These are phyloP conservation scores for Arachnopeziza araneosa DNA, from an alignment of 2,329 filamentous ascomycete species.

Conservation along the genomic window DNA sequence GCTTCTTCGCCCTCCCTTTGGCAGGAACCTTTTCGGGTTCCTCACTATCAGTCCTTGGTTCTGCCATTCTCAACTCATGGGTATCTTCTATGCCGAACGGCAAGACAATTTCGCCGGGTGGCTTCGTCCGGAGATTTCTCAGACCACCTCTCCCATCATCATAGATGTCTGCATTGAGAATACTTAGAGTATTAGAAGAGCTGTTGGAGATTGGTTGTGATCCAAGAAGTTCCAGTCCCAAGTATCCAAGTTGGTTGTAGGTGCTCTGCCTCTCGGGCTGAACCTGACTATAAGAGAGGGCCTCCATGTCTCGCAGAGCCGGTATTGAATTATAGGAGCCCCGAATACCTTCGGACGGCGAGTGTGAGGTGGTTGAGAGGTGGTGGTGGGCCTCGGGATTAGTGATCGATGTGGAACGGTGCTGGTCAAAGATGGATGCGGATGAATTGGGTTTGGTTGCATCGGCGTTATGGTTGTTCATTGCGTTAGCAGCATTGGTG, in stretches of 20 bases:
- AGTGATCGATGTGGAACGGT: constrained; percentile 2
- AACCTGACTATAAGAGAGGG: constrained; percentile 15
- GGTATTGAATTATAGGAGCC: neutral
- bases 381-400: constrained; percentile 5
- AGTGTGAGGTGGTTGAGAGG: neutral
- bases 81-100: constrained; percentile 22
- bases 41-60: constrained; percentile 16
- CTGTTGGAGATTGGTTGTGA: constrained; percentile 9
- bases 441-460: neutral
- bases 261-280: constrained; percentile 6
- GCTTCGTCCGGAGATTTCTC: constrained; percentile 5
- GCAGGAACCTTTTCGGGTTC: constrained; percentile 22
- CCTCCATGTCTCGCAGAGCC: constrained; percentile 14
- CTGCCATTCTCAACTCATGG: constrained; percentile 5
- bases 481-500: constrained; percentile 14
- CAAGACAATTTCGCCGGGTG: constrained; percentile 10
- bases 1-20: constrained; percentile 31
- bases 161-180: constrained; percentile 44
- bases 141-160: constrained; percentile 31
- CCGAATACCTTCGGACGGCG: constrained; percentile 4
- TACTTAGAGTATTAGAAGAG: constrained; percentile 24
- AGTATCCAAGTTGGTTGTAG: constrained; percentile 16
- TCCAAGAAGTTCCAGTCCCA: constrained; percentile 13
- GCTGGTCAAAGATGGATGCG: neutral
- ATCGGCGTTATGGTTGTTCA: neutral